Conservation (phyloP, 1,139 yeast genomes). For the Spathaspora jeffriesii region DNA sequence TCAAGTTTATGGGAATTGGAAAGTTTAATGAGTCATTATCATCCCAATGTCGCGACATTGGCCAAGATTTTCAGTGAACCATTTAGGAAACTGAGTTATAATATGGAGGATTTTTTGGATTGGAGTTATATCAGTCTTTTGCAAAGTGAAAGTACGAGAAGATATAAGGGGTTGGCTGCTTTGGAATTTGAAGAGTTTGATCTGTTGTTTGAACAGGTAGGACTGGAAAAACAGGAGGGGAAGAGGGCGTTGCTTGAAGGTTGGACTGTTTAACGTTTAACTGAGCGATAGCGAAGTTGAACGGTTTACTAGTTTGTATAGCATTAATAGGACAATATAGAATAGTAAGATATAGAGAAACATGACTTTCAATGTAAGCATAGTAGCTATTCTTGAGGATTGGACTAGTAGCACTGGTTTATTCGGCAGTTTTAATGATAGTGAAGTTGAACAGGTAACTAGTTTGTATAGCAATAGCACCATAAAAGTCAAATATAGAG, state of each 20-base stretch:
- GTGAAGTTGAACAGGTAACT: too few relatives aligned
- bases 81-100: slow-evolving; percentile 82
- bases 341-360: too few relatives aligned
- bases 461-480: too few relatives aligned
- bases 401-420: too few relatives aligned
- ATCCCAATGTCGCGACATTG: slow-evolving; percentile 91
- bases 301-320: too few relatives aligned
- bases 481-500: too few relatives aligned
- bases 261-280: slow-evolving; percentile 29
- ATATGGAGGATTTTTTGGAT: slow-evolving; percentile 91
- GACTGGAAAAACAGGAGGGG: slow-evolving; percentile 8
- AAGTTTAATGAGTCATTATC: slow-evolving; percentile 82
- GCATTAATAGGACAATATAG: too few relatives aligned
- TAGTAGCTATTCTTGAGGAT: too few relatives aligned
- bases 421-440: too few relatives aligned
- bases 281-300: too few relatives aligned
- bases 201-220: slow-evolving; percentile 32
- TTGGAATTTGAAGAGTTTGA: slow-evolving; percentile 73
- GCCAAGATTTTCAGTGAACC: slow-evolving; percentile 91
- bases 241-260: slow-evolving; percentile 20
- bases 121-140: slow-evolving; percentile 81
- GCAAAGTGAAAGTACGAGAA: slow-evolving; percentile 74
- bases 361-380: too few relatives aligned
- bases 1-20: slow-evolving; percentile 94
- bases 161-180: slow-evolving; percentile 70